phyloP scores from a whole-genome alignment of 202 grass and related monocot genomes.

The Brachypodium distachyon region DNA sequence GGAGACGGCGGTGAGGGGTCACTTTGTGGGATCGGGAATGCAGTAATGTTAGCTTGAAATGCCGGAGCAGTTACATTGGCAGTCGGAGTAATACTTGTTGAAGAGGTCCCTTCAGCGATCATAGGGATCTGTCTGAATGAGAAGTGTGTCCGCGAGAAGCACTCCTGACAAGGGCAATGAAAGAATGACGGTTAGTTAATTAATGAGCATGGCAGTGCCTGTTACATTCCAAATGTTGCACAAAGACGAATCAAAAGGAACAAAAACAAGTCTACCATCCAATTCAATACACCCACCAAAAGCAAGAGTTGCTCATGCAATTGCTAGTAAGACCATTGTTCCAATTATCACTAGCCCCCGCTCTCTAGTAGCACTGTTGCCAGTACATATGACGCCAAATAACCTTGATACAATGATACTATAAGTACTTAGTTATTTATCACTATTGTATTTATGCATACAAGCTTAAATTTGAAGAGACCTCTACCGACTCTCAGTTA shows the following conservation, averaged over 20 bases:
- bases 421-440: not conserved
- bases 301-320: not conserved
- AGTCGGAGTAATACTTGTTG: not conserved
- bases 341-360: not conserved
- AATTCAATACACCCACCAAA: not conserved
- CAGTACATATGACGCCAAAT: not conserved
- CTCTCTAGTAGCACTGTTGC: not conserved
- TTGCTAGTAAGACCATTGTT: not conserved
- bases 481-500: not conserved
- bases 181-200: constrained; percentile 3
- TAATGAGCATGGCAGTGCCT: not conserved
- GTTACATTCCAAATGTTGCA: not conserved
- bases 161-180: constrained; percentile 13
- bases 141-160: constrained; percentile 16
- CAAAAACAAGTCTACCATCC: too few species aligned
- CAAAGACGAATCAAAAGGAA: not conserved
- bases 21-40: not conserved
- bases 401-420: constrained; percentile 5
- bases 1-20: not conserved
- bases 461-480: not conserved
- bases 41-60: constrained; percentile 31
- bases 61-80: constrained; percentile 1
- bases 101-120: constrained; percentile 7
- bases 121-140: constrained; percentile 28
- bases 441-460: not conserved